Percentiles rank a stretch among this genome's conserved stretches.
Conservation (phyloP, 2,329 filamentous ascomycete species). For the Monosporascus sp. region DNA sequence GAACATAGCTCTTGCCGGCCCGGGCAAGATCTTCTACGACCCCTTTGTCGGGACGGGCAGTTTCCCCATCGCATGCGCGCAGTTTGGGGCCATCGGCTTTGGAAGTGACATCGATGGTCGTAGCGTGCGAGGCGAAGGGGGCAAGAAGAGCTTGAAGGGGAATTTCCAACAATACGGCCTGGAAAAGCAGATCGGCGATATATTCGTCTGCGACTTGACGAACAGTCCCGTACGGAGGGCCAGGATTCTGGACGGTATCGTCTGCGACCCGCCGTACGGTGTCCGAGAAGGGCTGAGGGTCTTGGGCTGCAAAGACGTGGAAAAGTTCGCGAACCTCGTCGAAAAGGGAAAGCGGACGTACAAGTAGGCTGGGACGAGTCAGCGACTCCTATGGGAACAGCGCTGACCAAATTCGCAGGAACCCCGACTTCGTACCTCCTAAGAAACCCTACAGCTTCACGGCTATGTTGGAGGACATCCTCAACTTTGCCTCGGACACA, state of each 20-base stretch:
- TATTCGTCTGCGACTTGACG: constrained; percentile 81
- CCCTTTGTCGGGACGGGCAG: constrained; percentile 94
- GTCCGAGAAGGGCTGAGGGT: constrained; percentile 89
- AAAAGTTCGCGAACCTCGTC: constrained; percentile 53
- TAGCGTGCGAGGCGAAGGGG: constrained; percentile 70
- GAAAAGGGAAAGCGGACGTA: constrained; percentile 66
- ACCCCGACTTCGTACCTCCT: constrained; percentile 47
- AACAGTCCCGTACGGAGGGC: constrained; percentile 66
- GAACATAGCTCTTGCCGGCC: constrained; percentile 77
- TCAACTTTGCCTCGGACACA: constrained; percentile 71
- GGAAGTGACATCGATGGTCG: constrained; percentile 93
- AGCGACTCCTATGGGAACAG: background rate
- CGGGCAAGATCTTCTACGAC: constrained; percentile 85
- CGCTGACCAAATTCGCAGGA: constrained; percentile 12
- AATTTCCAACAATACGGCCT: constrained; percentile 86
- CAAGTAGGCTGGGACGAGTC: constrained; percentile 43
- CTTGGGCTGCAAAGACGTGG: constrained; percentile 67
- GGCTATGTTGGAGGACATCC: constrained; percentile 83
- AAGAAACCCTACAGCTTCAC: constrained; percentile 90
- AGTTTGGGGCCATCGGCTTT: constrained; percentile 78
- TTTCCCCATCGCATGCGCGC: constrained; percentile 82
- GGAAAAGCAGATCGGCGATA: constrained; percentile 60
- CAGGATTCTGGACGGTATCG: constrained; percentile 69
- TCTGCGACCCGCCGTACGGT: constrained; percentile 95
- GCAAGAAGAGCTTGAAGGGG: constrained; percentile 44